These are phyloP conservation scores for Davidsoniella virescens DNA, from an alignment of 2,329 filamentous ascomycete genomes.

Conservation along the genomic window DNA sequence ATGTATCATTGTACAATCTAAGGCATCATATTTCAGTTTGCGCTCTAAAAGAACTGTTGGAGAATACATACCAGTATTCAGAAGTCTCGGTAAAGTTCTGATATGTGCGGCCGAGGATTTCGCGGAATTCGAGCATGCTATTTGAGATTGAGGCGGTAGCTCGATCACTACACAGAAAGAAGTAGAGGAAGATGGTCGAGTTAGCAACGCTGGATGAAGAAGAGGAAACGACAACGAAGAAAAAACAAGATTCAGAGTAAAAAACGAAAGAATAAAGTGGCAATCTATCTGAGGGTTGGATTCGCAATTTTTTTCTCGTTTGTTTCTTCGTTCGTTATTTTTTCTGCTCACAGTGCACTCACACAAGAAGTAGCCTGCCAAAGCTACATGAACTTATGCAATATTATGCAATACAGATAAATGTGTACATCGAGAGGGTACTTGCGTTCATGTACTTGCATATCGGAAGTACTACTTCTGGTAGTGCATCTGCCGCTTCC, in stretches of 20 bases:
- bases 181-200: neutral
- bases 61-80: constrained; percentile 19
- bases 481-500: too few species aligned
- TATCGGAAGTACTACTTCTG: too few species aligned
- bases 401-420: too few species aligned
- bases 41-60: neutral
- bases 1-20: neutral
- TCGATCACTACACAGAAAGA: constrained; percentile 1
- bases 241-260: neutral
- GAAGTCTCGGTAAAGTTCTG: constrained; percentile 18
- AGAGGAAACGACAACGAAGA: neutral
- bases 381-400: too few species aligned
- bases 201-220: neutral
- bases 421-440: too few species aligned
- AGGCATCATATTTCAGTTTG: too few species aligned
- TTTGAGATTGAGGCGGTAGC: constrained; percentile 18
- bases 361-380: too few species aligned
- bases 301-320: too few species aligned
- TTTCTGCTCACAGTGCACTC: too few species aligned
- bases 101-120: constrained; percentile 19
- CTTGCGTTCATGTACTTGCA: too few species aligned
- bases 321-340: too few species aligned
- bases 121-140: constrained; percentile 19
- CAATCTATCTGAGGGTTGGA: too few species aligned
- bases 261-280: neutral